phyloP scores from a whole-genome alignment of 805 yeast species.

The Cyberlindnera amylophila region DNA sequence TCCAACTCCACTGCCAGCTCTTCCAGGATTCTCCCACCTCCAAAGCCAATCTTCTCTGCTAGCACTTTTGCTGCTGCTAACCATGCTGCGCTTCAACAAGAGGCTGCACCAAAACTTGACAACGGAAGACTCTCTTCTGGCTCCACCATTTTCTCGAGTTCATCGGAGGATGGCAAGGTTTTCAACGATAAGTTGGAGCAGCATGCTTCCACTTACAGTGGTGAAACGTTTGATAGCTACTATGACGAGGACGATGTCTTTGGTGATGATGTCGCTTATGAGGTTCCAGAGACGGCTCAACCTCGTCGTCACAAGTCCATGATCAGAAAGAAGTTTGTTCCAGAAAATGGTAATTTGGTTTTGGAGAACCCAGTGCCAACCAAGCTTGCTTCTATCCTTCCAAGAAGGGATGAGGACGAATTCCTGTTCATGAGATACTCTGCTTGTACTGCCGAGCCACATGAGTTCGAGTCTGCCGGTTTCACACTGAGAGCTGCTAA shows the following conservation, averaged over 20 bases:
- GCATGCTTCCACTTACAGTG: constrained; percentile 23
- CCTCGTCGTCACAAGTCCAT: constrained; percentile 68
- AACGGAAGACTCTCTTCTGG: constrained; percentile 32
- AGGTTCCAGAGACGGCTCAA: constrained; percentile 30
- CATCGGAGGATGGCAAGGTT: constrained; percentile 7
- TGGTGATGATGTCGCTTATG: constrained; percentile 44
- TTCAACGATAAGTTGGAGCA: constrained; percentile 23
- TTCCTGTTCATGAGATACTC: constrained; percentile 95
- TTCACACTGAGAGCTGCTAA: constrained; percentile 85
- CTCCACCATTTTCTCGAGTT: constrained; percentile 19
- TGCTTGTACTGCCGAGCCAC: constrained; percentile 93
- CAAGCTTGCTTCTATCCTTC: constrained; percentile 77
- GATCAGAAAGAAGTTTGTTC: constrained; percentile 67
- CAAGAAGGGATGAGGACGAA: constrained; percentile 86
- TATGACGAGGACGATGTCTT: constrained; percentile 30
- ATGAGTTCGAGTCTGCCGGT: constrained; percentile 73
- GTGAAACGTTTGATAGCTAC: constrained; percentile 39
- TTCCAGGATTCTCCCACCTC: constrained; percentile 51
- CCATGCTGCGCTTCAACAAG: constrained; percentile 13
- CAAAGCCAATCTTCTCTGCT: constrained; percentile 63
- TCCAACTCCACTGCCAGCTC: constrained; percentile 30
- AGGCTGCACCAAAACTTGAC: constrained; percentile 15
- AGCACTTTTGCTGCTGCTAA: constrained; percentile 60
- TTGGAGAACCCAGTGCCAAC: constrained; percentile 94
- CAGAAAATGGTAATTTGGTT: constrained; percentile 78